phyloP scores from a whole-genome alignment of 208 protist species.

The Trypanosoma cruzi region DNA sequence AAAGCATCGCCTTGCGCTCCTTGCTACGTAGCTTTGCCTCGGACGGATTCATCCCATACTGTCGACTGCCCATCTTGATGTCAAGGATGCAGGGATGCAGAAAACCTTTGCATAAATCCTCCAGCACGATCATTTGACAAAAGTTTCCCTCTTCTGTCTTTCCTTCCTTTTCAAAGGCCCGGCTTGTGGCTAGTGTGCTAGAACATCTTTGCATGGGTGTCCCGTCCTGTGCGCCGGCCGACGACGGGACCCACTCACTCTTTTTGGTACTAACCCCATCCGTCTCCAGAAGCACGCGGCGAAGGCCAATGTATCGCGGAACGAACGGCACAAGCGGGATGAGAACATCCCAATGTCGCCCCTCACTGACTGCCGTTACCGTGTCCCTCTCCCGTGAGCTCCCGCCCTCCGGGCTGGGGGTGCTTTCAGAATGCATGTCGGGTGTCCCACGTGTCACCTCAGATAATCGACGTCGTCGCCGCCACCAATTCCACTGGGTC shows the following conservation, averaged over 20 bases:
- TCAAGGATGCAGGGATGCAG: constrained; percentile 77
- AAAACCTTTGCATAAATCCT: constrained; percentile 86
- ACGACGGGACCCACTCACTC: background rate
- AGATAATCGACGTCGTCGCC: background rate
- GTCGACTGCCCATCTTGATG: constrained; percentile 86
- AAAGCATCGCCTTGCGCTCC: constrained; percentile 54
- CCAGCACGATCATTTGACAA: constrained; percentile 72
- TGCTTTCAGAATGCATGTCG: background rate
- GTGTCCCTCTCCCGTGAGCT: background rate
- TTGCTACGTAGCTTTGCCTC: constrained; percentile 74
- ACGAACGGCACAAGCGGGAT: constrained; percentile 65
- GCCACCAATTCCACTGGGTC: background rate
- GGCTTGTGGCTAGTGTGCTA: background rate
- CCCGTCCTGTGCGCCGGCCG: background rate
- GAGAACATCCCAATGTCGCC: constrained; percentile 36
- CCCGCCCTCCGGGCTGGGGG: background rate
- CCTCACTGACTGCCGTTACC: background rate
- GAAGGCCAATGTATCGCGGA: constrained; percentile 68
- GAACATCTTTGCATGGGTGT: background rate
- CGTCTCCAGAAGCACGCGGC: constrained; percentile 27
- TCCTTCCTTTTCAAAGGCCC: background rate
- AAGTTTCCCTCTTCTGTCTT: background rate
- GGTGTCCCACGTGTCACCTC: background rate
- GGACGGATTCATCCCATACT: constrained; percentile 80
- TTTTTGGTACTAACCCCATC: background rate